Percentiles rank a stretch among this genome's conserved stretches.
phyloP scores from a whole-genome alignment of 2,329 filamentous ascomycete species.

The Passalora sequoiae region DNA sequence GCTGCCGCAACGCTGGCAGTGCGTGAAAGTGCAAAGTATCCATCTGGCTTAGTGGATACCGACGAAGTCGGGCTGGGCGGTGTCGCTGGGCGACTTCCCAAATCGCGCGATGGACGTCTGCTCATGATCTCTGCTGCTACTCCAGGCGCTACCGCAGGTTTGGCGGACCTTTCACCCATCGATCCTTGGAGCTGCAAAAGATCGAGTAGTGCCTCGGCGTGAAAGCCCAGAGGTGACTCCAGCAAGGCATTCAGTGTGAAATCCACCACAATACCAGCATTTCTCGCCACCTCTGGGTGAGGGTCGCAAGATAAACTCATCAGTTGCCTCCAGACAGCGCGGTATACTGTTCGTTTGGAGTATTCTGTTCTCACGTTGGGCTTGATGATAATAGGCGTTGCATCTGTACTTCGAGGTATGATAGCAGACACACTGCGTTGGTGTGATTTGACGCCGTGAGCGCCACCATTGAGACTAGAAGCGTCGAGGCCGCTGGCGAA shows the following conservation, averaged over 20 bases:
- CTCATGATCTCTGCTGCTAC: constrained; percentile 22
- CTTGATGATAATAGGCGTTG: not conserved
- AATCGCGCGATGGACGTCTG: constrained; percentile 42
- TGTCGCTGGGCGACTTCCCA: constrained; percentile 46
- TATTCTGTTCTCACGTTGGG: constrained; percentile 47
- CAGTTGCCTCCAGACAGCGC: constrained; percentile 89
- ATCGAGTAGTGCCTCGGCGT: constrained; percentile 67
- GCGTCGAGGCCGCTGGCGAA: constrained; percentile 11
- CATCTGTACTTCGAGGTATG: constrained; percentile 7
- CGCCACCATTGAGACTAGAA: constrained; percentile 3
- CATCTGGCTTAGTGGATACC: constrained; percentile 48
- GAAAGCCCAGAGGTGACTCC: constrained; percentile 66
- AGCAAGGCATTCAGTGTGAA: constrained; percentile 74
- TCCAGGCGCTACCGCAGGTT: too few species aligned
- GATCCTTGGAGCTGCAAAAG: constrained; percentile 33
- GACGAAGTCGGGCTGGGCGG: constrained; percentile 42
- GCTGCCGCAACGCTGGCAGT: constrained; percentile 62
- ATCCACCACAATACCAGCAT: constrained; percentile 80
- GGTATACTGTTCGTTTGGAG: constrained; percentile 84
- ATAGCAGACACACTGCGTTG: constrained; percentile 21
- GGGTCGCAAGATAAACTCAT: constrained; percentile 89
- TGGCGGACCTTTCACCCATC: constrained; percentile 30
- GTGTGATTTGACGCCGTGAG: constrained; percentile 18
- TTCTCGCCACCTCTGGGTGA: constrained; percentile 83
- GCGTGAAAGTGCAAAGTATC: constrained; percentile 58